Evolutionary conservation across 1,284 basidiomycete genomes (phyloP), one percentile per base, ranked within the genome.

Genomic region (Takashimella koratensis): DNA sequence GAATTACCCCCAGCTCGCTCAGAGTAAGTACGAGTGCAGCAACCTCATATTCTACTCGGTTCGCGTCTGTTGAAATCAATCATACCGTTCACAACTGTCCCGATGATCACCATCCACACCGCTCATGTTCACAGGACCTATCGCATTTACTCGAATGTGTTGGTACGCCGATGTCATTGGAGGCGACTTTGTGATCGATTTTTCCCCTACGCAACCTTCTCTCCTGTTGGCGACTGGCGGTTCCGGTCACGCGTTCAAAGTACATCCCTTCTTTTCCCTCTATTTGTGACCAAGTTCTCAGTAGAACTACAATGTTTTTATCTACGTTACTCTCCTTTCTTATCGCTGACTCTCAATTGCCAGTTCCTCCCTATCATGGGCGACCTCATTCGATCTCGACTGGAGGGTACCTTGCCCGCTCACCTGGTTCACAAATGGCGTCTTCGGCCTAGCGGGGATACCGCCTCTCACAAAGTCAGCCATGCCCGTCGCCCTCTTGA

Each of bases 181-280:
- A 66, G 83, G 82, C 1, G 79, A 90, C 73, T 91, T 87, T 86
- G 78, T 90, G 39, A 87, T 92, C 58, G 86, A 87, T 30, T 79
- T 74, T 43, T 80, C 84, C 56, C 83, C 86, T 0, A 66, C 70
- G 5, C 80, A 87, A 64, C 65, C 77, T 8, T 79, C 80, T 1
- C 64, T 92, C 16, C 68, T 88, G 47, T 71, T 91, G 20, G 89
- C 88, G 3, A 90, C 87, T 0, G 86, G 81, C 13, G 89, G 86
- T 4, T 87, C 84, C 60, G 89, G 88, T 0, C 89, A 92, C 73
- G 88, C 83, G 0, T 91, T 84, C 79, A 92, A 90, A n/a, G n/a
- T n/a, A n/a, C n/a, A n/a, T n/a, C n/a, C n/a, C n/a, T n/a, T n/a
- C n/a, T n/a, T n/a, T n/a, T n/a, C n/a, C n/a, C n/a, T n/a, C n/a